Evolutionary conservation across 352 stramenopile genomes (phyloP).

Genomic region (Salisapilia sapeloensis): DNA sequence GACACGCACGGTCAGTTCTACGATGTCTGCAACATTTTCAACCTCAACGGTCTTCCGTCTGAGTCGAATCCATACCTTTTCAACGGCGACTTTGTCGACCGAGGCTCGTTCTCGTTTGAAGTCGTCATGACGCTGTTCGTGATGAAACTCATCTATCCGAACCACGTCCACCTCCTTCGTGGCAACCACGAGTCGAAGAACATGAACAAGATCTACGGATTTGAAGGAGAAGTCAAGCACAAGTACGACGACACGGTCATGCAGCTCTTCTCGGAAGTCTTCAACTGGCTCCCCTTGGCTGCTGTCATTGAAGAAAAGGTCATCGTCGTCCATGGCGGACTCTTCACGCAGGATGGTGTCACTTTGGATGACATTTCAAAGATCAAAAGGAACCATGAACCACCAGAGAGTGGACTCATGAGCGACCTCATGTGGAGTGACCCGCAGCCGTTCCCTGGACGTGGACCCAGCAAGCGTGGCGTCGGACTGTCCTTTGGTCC

Average conservation of each 20-base stretch:
- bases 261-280: constrained; percentile 97
- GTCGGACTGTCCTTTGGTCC: constrained; percentile 96
- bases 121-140: constrained; percentile 95
- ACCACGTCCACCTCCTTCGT: constrained; percentile 87
- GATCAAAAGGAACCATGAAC: constrained; percentile 91
- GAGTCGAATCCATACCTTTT: constrained; percentile 97
- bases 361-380: constrained; percentile 89
- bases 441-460: constrained; percentile 92
- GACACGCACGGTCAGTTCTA: constrained; percentile 99
- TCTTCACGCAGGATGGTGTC: constrained; percentile 90
- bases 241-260: constrained; percentile 99
- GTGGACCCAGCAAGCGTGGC: constrained; percentile 89
- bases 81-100: constrained; percentile 99
- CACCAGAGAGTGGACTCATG: constrained; percentile 86
- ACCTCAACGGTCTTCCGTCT: constrained; percentile 92
- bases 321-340: constrained; percentile 95
- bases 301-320: constrained; percentile 89
- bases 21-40: constrained; percentile 99
- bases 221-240: constrained; percentile 98
- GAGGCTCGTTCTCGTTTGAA: constrained; percentile 96
- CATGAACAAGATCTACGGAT: constrained; percentile 99
- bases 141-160: constrained; percentile 92
- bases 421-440: constrained; percentile 91
- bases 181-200: constrained; percentile 99
- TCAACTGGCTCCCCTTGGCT: constrained; percentile 92